Evolutionary conservation across 1,284 basidiomycete genomes (phyloP), one percentile per base, ranked within the genome.

Genomic region (Sanguinoderma infundibulare): DNA sequence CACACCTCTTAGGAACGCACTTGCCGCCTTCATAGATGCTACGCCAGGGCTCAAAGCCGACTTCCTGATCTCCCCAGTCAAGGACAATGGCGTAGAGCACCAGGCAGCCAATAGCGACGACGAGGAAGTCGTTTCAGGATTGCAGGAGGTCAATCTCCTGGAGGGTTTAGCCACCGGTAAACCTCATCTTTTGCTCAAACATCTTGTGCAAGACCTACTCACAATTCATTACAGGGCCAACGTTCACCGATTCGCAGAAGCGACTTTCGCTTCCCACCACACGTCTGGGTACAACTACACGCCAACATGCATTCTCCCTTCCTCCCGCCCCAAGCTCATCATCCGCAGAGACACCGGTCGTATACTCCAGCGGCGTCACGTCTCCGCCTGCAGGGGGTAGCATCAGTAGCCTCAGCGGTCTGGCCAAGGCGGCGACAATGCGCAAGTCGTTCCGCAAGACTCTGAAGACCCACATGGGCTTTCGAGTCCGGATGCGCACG

Each of bases 401-500:
- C 17, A 30, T 47, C 44, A n/a, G 46, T 32, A 36, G 32, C 32
- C 49, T 51, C 20, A 64, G 59, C 17, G 53, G 53, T 32, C 59
- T 68, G 7, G 65, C 70, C 17, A 58, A 67, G 46, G 61, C 67
- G 1, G 82, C 89, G 1, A 90, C 91, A 0, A 77, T 96, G 12
- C 87, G 92, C 51, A 95, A 94, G 74, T 92, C 92, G 1, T 95
- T 87, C 74, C 84, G 94, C n/a, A 89, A 91, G 67, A 88, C 90
- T 0, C 74, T 96, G 15, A 80, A 81, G 47, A 89, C 91, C 0
- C 87, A 89, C 3, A 91, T 91, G 15, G 94, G 93, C 1, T 90
- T 96, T 73, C 83, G 87, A 26, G 91, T 96, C 20, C 87, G 94
- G 35, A 95, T 96, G 93, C 85, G 93, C 22, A 95, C 93, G 0